These are phyloP conservation scores for Carex myosuroides DNA, from an alignment of 176 grass and related monocot genomes.

Conservation along the genomic window DNA sequence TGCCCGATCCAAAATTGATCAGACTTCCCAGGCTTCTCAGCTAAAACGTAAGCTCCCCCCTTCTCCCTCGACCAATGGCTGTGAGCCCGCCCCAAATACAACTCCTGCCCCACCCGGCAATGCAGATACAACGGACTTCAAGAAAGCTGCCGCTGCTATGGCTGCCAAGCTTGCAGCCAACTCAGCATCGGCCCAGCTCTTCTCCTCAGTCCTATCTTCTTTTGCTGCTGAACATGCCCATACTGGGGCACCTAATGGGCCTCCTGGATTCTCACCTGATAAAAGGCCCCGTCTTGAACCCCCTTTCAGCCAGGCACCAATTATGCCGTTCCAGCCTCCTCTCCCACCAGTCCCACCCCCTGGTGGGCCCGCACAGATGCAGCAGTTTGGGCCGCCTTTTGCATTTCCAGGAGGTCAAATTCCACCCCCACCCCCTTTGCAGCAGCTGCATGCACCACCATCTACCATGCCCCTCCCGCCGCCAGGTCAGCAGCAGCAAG, in stretches of 20 bases:
- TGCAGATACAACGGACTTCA: slow-evolving; percentile 45
- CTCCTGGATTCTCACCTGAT: slow-evolving; percentile 46
- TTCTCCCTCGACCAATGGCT: slow-evolving; percentile 32
- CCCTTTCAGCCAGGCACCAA: slow-evolving; percentile 15
- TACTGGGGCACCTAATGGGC: slow-evolving; percentile 33
- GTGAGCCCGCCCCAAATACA: slow-evolving; percentile 19
- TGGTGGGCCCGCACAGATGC: slow-evolving; percentile 24
- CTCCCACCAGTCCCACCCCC: slow-evolving; percentile 52
- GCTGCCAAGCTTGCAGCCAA: slow-evolving; percentile 83
- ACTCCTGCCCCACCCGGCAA: slow-evolving; percentile 19
- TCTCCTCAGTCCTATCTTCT: slow-evolving; percentile 64
- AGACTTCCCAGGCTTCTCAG: background rate
- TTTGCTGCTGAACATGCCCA: slow-evolving; percentile 67
- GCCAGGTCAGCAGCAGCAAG: slow-evolving; percentile 63
- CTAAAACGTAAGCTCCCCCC: slow-evolving; percentile 24
- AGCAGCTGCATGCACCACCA: slow-evolving; percentile 22
- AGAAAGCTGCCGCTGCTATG: slow-evolving; percentile 85
- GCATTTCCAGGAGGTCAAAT: slow-evolving; percentile 40
- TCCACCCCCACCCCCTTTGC: slow-evolving; percentile 46
- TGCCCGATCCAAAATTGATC: slow-evolving; percentile 6
- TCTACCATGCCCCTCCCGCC: slow-evolving; percentile 28
- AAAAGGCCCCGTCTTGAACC: slow-evolving; percentile 72
- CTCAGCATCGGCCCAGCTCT: slow-evolving; percentile 53
- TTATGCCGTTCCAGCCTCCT: slow-evolving; percentile 50
- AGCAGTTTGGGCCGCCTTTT: slow-evolving; percentile 50